These are phyloP conservation scores for Pleurotus eryngii DNA, from an alignment of 768 basidiomycete genomes.

Conservation along the genomic window DNA sequence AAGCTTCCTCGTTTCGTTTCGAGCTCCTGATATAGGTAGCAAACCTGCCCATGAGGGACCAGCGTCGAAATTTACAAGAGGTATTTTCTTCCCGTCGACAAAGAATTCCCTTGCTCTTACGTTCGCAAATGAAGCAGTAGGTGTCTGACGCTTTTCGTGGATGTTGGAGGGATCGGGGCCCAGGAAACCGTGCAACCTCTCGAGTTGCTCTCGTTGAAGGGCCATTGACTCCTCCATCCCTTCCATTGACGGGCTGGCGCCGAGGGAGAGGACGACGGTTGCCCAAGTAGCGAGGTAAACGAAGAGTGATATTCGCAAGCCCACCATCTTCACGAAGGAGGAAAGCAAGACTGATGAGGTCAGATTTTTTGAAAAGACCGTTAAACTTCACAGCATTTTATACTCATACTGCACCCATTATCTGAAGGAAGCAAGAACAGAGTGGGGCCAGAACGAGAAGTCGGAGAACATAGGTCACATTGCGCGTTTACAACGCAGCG, in stretches of 20 bases:
- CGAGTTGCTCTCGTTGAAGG: conserved; percentile 45
- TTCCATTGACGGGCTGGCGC: conserved; percentile 24
- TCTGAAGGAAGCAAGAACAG: not conserved
- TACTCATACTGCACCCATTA: not conserved
- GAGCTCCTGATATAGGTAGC: conserved; percentile 55
- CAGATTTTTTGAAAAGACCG: too few relatives aligned
- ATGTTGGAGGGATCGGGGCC: conserved; percentile 20
- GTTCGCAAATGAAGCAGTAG: conserved; percentile 46
- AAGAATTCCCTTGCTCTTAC: conserved; percentile 51
- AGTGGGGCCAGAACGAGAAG: not conserved
- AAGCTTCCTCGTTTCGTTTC: conserved; percentile 61
- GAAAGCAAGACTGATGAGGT: too few relatives aligned
- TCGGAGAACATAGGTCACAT: conserved; percentile 4
- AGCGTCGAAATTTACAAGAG: conserved; percentile 60
- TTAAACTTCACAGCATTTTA: not conserved
- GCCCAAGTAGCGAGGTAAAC: conserved; percentile 2
- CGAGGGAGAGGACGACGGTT: conserved; percentile 18
- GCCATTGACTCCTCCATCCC: conserved; percentile 40
- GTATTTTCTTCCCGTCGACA: conserved; percentile 45
- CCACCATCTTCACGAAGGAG: not conserved
- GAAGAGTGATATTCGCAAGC: conserved; percentile 4
- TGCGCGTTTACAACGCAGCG: not conserved
- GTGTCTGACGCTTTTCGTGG: conserved; percentile 29
- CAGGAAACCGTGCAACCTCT: conserved; percentile 35
- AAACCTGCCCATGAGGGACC: conserved; percentile 70